Percentiles rank a stretch among this genome's conserved stretches.
Evolutionary conservation across 2,329 filamentous ascomycete genomes (phyloP).

Genomic region (Aspergillus brunneoviolaceus): DNA sequence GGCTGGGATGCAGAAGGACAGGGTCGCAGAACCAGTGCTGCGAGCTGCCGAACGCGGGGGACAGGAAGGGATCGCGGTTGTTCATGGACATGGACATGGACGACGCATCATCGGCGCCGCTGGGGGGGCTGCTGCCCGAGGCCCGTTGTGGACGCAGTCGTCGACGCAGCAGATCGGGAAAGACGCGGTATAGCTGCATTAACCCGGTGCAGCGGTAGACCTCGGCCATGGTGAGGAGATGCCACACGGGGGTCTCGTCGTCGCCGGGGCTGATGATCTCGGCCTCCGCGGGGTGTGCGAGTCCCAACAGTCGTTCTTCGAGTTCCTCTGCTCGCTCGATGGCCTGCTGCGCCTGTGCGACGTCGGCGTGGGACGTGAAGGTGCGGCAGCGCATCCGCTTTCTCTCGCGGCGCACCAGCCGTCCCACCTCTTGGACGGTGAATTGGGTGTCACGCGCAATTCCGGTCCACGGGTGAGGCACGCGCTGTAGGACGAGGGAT

Average conservation of each 20-base stretch:
- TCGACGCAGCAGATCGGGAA: slow-evolving; percentile 51
- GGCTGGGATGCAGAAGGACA: slow-evolving; percentile 10
- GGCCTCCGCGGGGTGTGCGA: slow-evolving; percentile 48
- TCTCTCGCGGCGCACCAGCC: slow-evolving; percentile 39
- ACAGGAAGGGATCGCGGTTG: slow-evolving; percentile 22
- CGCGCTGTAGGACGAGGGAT: slow-evolving; percentile 33
- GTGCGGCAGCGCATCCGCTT: slow-evolving; percentile 34
- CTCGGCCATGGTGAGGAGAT: slow-evolving; percentile 55
- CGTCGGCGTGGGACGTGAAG: slow-evolving; percentile 41
- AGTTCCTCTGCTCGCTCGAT: slow-evolving; percentile 41
- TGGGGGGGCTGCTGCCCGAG: slow-evolving; percentile 7
- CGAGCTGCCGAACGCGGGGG: slow-evolving; percentile 23
- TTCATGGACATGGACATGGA: slow-evolving; percentile 3
- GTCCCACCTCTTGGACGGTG: slow-evolving; percentile 47
- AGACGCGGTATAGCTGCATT: slow-evolving; percentile 56
- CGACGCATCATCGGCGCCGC: not conserved
- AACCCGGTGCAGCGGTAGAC: slow-evolving; percentile 55
- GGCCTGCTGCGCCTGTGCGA: slow-evolving; percentile 32
- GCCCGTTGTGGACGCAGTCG: slow-evolving; percentile 34
- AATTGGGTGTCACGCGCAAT: slow-evolving; percentile 40
- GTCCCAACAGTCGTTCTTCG: slow-evolving; percentile 49
- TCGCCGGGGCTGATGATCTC: slow-evolving; percentile 54
- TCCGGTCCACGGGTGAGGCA: slow-evolving; percentile 42
- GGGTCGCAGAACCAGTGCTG: slow-evolving; percentile 19
- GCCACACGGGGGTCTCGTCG: slow-evolving; percentile 52